A percentile compares a stretch with the other conserved stretches of the same genome.
phyloP scores from a whole-genome alignment of 257 asterid species.

The Plantago major region DNA sequence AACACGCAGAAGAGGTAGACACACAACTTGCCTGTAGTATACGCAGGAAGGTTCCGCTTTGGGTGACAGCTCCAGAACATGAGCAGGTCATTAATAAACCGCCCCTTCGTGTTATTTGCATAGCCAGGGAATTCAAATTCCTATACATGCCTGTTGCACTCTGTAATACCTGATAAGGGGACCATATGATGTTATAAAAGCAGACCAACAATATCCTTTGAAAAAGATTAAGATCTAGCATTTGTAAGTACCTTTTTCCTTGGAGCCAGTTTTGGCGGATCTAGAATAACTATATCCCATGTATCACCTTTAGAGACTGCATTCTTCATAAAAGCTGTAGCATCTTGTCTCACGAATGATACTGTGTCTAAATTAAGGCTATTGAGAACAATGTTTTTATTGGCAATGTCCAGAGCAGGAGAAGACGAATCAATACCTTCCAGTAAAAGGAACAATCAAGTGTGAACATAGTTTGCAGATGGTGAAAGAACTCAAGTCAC shows the following conservation, averaged over 20 bases:
- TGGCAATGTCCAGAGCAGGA: conserved; percentile 80
- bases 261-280: conserved; percentile 95
- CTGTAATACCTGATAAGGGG: conserved; percentile 61
- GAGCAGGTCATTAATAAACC: conserved; percentile 97
- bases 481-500: background rate
- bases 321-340: conserved; percentile 68
- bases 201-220: background rate
- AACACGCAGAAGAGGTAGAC: background rate
- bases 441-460: conserved; percentile 17
- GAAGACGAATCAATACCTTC: conserved; percentile 87
- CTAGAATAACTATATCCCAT: conserved; percentile 87
- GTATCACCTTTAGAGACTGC: conserved; percentile 63
- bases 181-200: conserved; percentile 9
- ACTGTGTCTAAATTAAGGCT: conserved; percentile 46
- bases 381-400: conserved; percentile 58
- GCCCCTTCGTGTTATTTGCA: conserved; percentile 75
- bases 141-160: conserved; percentile 94
- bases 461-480: conserved; percentile 13
- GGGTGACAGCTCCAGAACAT: conserved; percentile 98
- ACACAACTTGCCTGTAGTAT: conserved; percentile 66
- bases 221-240: background rate
- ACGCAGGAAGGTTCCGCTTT: conserved; percentile 74
- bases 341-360: conserved; percentile 71
- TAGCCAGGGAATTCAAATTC: conserved; percentile 84
- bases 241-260: conserved; percentile 50